Evolutionary conservation across 495 filamentous ascomycete species (phyloP), one percentile per base, ranked within the genome.

Genomic region (Acidiella bohemica): DNA sequence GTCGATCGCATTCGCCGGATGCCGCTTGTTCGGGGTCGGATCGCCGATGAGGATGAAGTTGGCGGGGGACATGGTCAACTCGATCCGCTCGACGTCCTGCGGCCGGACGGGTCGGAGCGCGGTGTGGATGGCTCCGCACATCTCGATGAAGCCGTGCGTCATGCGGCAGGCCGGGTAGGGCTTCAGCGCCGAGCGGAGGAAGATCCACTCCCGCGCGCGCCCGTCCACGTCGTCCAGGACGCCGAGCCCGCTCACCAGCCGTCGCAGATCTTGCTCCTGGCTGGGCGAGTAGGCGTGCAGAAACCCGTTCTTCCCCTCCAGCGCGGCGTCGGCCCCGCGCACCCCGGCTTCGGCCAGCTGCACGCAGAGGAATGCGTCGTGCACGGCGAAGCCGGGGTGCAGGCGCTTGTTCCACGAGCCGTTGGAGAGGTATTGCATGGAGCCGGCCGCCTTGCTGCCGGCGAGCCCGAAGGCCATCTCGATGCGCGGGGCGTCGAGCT

Each of bases 391-490:
- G 1, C 49, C 53, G 6, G 53, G 49, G 26, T 55, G 53, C 13
- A 55, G 46, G 17, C 53, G 39, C 39, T 55, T 55, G 32, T 55
- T 55, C 42, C 50, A 53, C 30, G 36, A 44, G 3, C 53, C 53
- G 31, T 55, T 55, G 20, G 51, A 49, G n/a, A 55, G 42, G 29
- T 53, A 55, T 32, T 55, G 53, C 53, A 55, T 55, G 8, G 45
- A 50, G 11, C 53, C 53, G 4, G 49, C 41, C 12, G 53, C 49
- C 43, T 53, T 55, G 17, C 40, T 46, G 1, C 53, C 49, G 2
- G 53, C 53, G 29, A 55, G 42, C 2, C 53, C 53, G 29, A 53
- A 53, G 4, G 53, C 50, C 40, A 44, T 43, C 19, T 50, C 42
- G 2, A 52, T 26, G 13, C 33, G 41, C 32, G 39, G 12, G 3